phyloP scores from a whole-genome alignment of 805 yeast species.

The Pichia cephalocereana region DNA sequence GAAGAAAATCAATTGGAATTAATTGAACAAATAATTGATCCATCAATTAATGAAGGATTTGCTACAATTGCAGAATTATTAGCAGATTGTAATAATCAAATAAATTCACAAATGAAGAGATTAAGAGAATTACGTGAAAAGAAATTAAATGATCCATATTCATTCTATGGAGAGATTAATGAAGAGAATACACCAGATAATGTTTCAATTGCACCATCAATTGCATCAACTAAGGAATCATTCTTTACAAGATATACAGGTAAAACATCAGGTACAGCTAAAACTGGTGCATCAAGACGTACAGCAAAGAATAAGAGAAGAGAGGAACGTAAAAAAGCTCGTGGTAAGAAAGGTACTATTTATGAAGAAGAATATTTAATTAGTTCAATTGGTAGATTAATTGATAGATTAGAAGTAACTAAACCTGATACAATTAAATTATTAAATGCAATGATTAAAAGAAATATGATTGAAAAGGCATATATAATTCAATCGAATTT shows the following conservation, averaged over 20 bases:
- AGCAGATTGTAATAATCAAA: conserved; percentile 89
- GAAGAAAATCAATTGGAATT: conserved; percentile 36
- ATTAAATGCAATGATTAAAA: conserved; percentile 67
- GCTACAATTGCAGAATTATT: conserved; percentile 78
- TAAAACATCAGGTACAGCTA: conserved; percentile 90
- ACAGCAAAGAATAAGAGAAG: conserved; percentile 89
- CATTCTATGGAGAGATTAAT: conserved; percentile 63
- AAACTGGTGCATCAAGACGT: conserved; percentile 89
- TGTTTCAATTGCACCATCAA: conserved; percentile 91
- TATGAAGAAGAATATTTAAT: conserved; percentile 95
- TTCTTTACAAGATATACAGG: conserved; percentile 95
- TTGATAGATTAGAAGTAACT: conserved; percentile 72
- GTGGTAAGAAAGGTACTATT: conserved; percentile 96
- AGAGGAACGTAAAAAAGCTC: conserved; percentile 90
- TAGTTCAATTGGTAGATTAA: conserved; percentile 76
- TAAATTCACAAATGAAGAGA: conserved; percentile 73
- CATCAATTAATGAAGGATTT: conserved; percentile 77
- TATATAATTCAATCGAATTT: conserved; percentile 65
- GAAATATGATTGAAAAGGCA: conserved; percentile 71
- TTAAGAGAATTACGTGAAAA: conserved; percentile 77
- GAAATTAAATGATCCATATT: conserved; percentile 76
- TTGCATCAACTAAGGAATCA: conserved; percentile 85
- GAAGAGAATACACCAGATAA: conserved; percentile 79
- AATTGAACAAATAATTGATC: conserved; percentile 54
- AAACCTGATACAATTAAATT: conserved; percentile 64